A percentile compares a stretch with the other conserved stretches of the same genome.
These are phyloP conservation scores for Madurella fahalii DNA, from an alignment of 2,329 filamentous ascomycete species.

Conservation along the genomic window DNA sequence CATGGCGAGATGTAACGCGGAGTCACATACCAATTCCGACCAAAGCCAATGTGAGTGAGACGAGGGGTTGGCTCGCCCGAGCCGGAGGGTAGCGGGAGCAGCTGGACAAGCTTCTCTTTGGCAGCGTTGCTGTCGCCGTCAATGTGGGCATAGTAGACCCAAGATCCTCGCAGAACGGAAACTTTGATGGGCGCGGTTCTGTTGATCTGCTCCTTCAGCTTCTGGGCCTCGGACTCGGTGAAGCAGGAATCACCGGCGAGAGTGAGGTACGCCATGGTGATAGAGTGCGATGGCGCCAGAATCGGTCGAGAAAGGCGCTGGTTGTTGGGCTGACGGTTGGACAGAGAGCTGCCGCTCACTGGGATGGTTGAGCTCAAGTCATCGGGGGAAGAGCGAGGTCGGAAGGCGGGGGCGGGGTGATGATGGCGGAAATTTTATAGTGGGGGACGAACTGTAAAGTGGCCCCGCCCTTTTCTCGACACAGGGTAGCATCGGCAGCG, in stretches of 20 bases:
- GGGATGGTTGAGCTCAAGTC: slow-evolving; percentile 10
- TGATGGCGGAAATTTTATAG: slow-evolving; percentile 21
- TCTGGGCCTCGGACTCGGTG: slow-evolving; percentile 42
- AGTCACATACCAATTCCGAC: slow-evolving; percentile 57
- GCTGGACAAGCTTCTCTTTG: slow-evolving; percentile 43
- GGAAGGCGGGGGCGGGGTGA: slow-evolving; percentile 22
- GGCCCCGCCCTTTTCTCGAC: slow-evolving; percentile 5
- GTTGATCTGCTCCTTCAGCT: slow-evolving; percentile 42
- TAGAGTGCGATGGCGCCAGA: slow-evolving; percentile 8
- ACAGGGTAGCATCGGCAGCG: too few species aligned
- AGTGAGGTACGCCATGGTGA: slow-evolving; percentile 26
- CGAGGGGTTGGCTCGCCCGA: slow-evolving; percentile 27
- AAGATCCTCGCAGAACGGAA: slow-evolving; percentile 47
- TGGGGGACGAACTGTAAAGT: slow-evolving; percentile 3
- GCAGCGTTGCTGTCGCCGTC: slow-evolving; percentile 42
- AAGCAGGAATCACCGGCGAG: slow-evolving; percentile 46
- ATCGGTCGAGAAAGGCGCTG: not conserved
- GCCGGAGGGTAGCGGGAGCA: slow-evolving; percentile 41
- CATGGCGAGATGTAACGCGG: slow-evolving; percentile 91
- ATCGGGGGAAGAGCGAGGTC: slow-evolving; percentile 18
- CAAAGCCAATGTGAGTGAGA: slow-evolving; percentile 41
- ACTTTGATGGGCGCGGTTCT: slow-evolving; percentile 40
- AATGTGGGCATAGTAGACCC: slow-evolving; percentile 65
- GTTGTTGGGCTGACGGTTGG: slow-evolving; percentile 9
- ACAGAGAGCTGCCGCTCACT: slow-evolving; percentile 24